Conservation (phyloP, 2,329 filamentous ascomycete genomes). For the Neoarthrinium moseri region DNA sequence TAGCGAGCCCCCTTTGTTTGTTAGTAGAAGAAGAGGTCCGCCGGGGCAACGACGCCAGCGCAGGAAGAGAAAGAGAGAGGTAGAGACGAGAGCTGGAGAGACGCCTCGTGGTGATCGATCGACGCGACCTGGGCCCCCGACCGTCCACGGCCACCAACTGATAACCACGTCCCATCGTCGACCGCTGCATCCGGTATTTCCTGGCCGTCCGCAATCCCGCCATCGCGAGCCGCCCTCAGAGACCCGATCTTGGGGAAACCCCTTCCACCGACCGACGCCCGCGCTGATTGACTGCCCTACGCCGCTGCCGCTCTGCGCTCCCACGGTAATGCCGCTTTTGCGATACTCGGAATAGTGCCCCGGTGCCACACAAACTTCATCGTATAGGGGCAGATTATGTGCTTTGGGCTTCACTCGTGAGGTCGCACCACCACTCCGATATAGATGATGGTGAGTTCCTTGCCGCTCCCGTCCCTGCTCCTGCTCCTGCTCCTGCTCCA, state of each 20-base stretch:
- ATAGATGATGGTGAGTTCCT: conserved; percentile 15
- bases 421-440: conserved; percentile 7
- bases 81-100: too few relatives aligned
- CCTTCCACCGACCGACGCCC: conserved; percentile 3
- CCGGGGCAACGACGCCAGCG: too few relatives aligned
- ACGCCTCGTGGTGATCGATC: too few relatives aligned
- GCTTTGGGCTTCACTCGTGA: conserved; percentile 9
- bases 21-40: too few relatives aligned
- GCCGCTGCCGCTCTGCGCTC: conserved; percentile 10
- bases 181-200: background rate
- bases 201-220: background rate
- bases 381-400: conserved; percentile 7
- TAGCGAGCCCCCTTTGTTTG: too few relatives aligned
- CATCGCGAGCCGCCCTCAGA: conserved; percentile 2
- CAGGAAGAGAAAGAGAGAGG: too few relatives aligned
- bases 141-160: too few relatives aligned
- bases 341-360: conserved; percentile 11
- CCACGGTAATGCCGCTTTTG: conserved; percentile 14
- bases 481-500: background rate
- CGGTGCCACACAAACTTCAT: conserved; percentile 9
- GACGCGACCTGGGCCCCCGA: too few relatives aligned
- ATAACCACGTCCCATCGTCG: background rate
- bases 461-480: background rate
- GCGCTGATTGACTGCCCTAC: too few relatives aligned
- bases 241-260: background rate